Conservation (phyloP, 2,329 filamentous ascomycete genomes). For the Pseudogymnoascus sp. region DNA sequence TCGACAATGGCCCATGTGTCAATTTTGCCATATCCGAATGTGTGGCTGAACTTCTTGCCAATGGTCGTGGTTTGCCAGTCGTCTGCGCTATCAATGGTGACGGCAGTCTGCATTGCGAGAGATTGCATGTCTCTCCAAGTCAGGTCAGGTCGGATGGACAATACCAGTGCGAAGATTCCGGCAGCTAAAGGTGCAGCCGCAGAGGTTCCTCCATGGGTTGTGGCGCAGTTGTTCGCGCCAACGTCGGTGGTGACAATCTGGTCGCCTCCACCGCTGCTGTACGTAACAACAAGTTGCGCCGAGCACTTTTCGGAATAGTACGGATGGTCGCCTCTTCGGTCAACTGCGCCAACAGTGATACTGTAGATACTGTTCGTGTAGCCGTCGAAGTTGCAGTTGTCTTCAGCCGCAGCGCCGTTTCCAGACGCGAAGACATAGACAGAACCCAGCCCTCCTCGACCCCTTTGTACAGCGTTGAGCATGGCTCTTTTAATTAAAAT, state of each 20-base stretch:
- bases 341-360: conserved; percentile 90
- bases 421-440: conserved; percentile 96
- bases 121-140: conserved; percentile 95
- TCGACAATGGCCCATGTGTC: conserved; percentile 83
- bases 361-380: conserved; percentile 99
- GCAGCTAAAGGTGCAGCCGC: conserved; percentile 89
- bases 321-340: conserved; percentile 78
- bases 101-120: conserved; percentile 74
- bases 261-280: conserved; percentile 84
- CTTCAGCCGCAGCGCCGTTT: conserved; percentile 77
- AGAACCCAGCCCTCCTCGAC: conserved; percentile 73
- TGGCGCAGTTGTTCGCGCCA: conserved; percentile 71
- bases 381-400: conserved; percentile 99
- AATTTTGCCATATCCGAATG: conserved; percentile 91
- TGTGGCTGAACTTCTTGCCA: conserved; percentile 85
- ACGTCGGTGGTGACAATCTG: conserved; percentile 92
- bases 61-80: conserved; percentile 78
- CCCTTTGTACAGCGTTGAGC: conserved; percentile 85
- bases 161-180: conserved; percentile 81
- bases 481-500: conserved; percentile 84
- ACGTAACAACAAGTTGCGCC: conserved; percentile 90
- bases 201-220: conserved; percentile 85
- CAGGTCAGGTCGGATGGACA: conserved; percentile 78
- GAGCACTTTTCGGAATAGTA: conserved; percentile 97
- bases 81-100: conserved; percentile 67